These are phyloP conservation scores for Erucastrum elatum DNA, from an alignment of 345 rosid genomes.

Conservation along the genomic window DNA sequence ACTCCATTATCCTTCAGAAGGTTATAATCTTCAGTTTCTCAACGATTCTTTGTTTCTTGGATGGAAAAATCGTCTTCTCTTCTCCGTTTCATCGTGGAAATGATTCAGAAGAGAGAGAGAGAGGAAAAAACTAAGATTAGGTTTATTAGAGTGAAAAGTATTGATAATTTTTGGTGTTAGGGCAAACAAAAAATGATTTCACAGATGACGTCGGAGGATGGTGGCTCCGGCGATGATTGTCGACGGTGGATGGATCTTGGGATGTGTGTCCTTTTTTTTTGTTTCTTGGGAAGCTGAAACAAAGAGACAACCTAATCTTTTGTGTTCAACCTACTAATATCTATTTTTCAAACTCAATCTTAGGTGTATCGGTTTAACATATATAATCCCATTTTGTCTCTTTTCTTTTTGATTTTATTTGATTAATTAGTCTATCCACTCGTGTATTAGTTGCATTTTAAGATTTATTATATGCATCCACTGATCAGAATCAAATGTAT, in stretches of 20 bases:
- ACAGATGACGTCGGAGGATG: constrained; percentile 17
- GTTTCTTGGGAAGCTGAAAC: constrained; percentile 34
- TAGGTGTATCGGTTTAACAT: constrained; percentile 38
- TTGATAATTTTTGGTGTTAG: constrained; percentile 29
- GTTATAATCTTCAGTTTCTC: constrained; percentile 73
- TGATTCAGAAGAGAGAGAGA: background rate
- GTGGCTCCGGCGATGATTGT: constrained; percentile 31
- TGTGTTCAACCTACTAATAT: constrained; percentile 44
- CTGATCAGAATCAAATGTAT: constrained; percentile 18
- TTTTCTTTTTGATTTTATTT: background rate
- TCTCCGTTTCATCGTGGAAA: constrained; percentile 92
- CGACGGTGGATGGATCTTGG: constrained; percentile 34
- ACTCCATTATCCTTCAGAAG: constrained; percentile 96
- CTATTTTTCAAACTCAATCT: constrained; percentile 33
- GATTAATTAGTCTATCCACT: constrained; percentile 26
- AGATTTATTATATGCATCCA: constrained; percentile 29
- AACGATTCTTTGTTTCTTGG: constrained; percentile 69
- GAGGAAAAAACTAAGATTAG: background rate
- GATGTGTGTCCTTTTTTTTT: constrained; percentile 34
- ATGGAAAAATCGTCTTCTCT: constrained; percentile 86
- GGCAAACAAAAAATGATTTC: constrained; percentile 11
- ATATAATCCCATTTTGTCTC: constrained; percentile 35
- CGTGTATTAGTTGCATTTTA: constrained; percentile 14
- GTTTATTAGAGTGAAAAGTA: background rate
- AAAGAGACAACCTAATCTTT: constrained; percentile 45